These are phyloP conservation scores for Lippia alba DNA, from an alignment of 305 asterid species.

Conservation along the genomic window DNA sequence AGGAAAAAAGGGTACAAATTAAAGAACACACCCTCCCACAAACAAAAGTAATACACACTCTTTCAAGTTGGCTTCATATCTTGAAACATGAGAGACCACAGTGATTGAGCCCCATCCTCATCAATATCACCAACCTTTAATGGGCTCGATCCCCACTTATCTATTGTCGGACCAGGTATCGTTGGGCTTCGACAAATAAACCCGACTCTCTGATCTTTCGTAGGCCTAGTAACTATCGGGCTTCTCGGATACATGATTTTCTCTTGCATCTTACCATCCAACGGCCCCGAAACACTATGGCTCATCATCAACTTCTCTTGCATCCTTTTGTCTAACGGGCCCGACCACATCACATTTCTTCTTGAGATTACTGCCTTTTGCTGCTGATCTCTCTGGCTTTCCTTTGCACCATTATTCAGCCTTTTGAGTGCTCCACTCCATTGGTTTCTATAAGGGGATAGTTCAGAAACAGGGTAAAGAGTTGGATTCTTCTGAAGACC, in stretches of 20 bases:
- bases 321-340: constrained; percentile 64
- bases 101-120: constrained; percentile 50
- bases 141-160: constrained; percentile 64
- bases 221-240: constrained; percentile 48
- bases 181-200: constrained; percentile 53
- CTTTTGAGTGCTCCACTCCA: constrained; percentile 53
- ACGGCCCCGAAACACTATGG: constrained; percentile 70
- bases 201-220: constrained; percentile 37
- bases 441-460: constrained; percentile 42
- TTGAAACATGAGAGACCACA: constrained; percentile 91
- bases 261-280: constrained; percentile 47
- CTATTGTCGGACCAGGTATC: constrained; percentile 47
- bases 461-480: constrained; percentile 26
- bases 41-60: neutral
- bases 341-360: constrained; percentile 56
- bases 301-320: constrained; percentile 46
- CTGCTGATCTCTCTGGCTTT: constrained; percentile 22
- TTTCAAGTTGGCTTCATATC: constrained; percentile 82
- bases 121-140: constrained; percentile 41
- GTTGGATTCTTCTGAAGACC: constrained; percentile 38
- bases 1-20: neutral
- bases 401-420: constrained; percentile 34
- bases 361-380: constrained; percentile 8
- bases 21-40: neutral
- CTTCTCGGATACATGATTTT: constrained; percentile 48